Evolutionary conservation across 208 protist genomes (phyloP).

Genomic region (Crithidia acanthocephali): DNA sequence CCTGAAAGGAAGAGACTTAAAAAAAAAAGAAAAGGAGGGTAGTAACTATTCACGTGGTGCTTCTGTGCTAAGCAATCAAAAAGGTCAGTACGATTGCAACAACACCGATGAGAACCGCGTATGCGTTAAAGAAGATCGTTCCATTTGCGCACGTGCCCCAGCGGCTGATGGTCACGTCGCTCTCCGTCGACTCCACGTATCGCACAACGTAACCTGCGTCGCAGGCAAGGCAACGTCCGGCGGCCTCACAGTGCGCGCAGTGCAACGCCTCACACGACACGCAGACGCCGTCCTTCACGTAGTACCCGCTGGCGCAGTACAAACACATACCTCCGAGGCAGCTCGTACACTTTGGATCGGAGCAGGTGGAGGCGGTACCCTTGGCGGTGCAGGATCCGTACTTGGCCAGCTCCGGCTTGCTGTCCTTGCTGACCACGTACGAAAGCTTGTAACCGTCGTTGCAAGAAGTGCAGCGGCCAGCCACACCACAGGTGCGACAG

Average conservation of each 20-base stretch:
- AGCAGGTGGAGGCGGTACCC: background rate
- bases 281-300: conserved; percentile 18
- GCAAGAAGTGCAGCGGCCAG: conserved; percentile 19
- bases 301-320: conserved; percentile 8
- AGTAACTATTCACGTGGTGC: too few relatives aligned
- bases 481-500: conserved; percentile 10
- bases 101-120: background rate
- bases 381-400: conserved; percentile 11
- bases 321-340: conserved; percentile 8
- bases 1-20: too few relatives aligned
- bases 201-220: background rate
- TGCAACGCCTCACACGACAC: conserved; percentile 7
- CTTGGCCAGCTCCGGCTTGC: background rate
- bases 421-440: background rate
- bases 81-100: background rate
- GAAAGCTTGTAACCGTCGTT: conserved; percentile 22
- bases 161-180: conserved; percentile 5
- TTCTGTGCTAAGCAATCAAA: background rate
- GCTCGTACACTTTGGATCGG: conserved; percentile 15
- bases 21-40: too few relatives aligned
- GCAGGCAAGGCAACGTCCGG: conserved; percentile 13
- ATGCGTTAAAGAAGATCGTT: background rate
- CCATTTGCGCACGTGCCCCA: conserved; percentile 9
- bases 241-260: conserved; percentile 7
- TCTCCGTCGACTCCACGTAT: conserved; percentile 1